Base-by-base conservation (phyloP, 768 basidiomycete genomes). In the Pleurotus tuber-regium region DNA sequence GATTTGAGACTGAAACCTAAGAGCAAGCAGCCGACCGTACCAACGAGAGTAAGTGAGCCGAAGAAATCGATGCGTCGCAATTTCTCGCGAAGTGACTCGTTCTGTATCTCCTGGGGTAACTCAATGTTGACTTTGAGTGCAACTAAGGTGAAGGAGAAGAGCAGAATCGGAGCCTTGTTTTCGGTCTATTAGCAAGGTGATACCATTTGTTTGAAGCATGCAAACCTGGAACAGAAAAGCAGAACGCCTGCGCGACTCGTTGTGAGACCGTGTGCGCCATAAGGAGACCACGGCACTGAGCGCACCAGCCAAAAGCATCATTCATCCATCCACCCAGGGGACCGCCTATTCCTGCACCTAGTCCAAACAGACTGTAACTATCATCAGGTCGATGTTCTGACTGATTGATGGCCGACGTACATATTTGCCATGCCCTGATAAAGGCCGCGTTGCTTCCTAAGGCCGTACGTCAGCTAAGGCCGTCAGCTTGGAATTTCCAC, bases 381-480 rank as follows among this genome's bases (percentile, higher is more conserved):
- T n/a, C 53, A 6, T 57, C 42, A 42, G 41, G 29, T 36, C 21
- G 4, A 12, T 36, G 10, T 28, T 26, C 28, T 23, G 36, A 35
- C 40, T 36, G 33, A 21, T 33, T n/a, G 14, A 35, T 18, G 30
- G 53, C n/a, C 53, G 21, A 63, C 82, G 58, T 73, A 92, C 90
- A 93, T 82, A 63, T 93, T 93, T 28, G 87, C 85, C 75, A 92
- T 77, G 51, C 94, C 94, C 66, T 98, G 96, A 62, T 93, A 96
- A 7, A 96, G 68, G 2, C 92, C 95, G 48, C 95, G 79, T 54
- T 91, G 85, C 63, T 87, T 87, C 60, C 90, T 92, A 61, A 31
- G 29, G 33, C 47, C 29, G 40, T 16, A 33, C n/a, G 41, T 48
- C 30, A 48, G 21, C 31, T 4, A 21, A n/a, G 21, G 46, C 31